Evolutionary conservation across 2,329 filamentous ascomycete species (phyloP).

Genomic region (Fusarium transvaalense): DNA sequence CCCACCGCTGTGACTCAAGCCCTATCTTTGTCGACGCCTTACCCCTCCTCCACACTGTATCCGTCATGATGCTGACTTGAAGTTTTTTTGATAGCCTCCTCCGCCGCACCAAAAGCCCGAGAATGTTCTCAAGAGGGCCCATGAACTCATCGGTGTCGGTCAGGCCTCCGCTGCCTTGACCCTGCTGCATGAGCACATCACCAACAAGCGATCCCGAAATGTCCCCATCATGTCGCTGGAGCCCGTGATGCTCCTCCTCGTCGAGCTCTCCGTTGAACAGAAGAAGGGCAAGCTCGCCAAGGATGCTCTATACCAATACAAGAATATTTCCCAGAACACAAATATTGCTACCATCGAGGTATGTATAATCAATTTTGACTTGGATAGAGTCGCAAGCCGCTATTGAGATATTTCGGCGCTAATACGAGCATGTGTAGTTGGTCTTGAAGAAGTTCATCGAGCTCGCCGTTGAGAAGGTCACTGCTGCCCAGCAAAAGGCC

Average conservation of each 20-base stretch:
- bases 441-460: constrained; percentile 99
- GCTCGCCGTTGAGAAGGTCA: constrained; percentile 95
- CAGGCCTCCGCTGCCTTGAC: constrained; percentile 92
- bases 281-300: constrained; percentile 99
- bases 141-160: constrained; percentile 98
- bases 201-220: constrained; percentile 97
- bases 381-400: constrained; percentile 3
- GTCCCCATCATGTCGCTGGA: constrained; percentile 95
- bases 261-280: constrained; percentile 95
- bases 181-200: constrained; percentile 98
- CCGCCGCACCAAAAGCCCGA: constrained; percentile 97
- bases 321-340: constrained; percentile 99
- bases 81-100: constrained; percentile 75
- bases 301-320: constrained; percentile 99
- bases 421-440: constrained; percentile 63
- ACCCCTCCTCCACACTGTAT: constrained; percentile 49
- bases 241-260: constrained; percentile 97
- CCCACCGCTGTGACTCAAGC: constrained; percentile 14
- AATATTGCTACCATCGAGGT: constrained; percentile 98
- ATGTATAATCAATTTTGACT: constrained; percentile 44
- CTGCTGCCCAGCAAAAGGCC: constrained; percentile 93
- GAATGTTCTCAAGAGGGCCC: constrained; percentile 98
- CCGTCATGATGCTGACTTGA: constrained; percentile 48
- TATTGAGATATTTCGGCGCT: constrained; percentile 31
- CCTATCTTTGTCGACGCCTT: constrained; percentile 38